Evolutionary conservation across 139 green algal genomes (phyloP), one percentile per base, ranked within the genome.

Genomic region (Micromonas commoda): DNA sequence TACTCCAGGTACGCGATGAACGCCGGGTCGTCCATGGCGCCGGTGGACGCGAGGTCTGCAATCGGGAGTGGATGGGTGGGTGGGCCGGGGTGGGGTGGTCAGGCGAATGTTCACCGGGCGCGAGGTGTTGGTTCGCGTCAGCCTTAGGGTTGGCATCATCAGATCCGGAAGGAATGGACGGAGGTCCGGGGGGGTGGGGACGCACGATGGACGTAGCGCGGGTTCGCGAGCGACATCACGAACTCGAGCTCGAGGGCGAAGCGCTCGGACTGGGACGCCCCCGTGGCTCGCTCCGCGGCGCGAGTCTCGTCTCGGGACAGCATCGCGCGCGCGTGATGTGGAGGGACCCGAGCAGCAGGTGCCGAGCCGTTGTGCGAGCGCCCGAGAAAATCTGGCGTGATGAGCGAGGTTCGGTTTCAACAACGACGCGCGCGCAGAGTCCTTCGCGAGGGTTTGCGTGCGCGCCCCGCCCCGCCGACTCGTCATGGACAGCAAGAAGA

Each of bases 191-290:
- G 9, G 45, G 45, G 45, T 23, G 45, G 38, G 80, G 6, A 78
- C 87, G 86, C 75, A 97, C 93, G 96, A 61, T 97, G 91, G 9
- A 98, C 81, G 81, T 98, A 98, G 3, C 88, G 77, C 9, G 94
- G 94, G 78, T 92, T 97, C 16, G 91, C 91, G 2, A 98, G 77
- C 63, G 85, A 90, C 75, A 97, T 90, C 33, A 98, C 77, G 77
- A 98, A 98, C 82, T 98, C 94, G 31, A 97, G 87, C 71, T 97
- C 93, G 3, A 96, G 72, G 0, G 87, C 69, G 69, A 97, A 96
- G 19, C 76, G 35, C 37, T 81, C 35, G 4, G 31, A 24, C 28
- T 75, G 28, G 9, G 76, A 39, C 28, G 19, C 20, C 29, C 3
- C 35, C 1, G 73, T 60, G 45, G 45, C 45, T 9, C 9, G 9